Evolutionary conservation across 768 basidiomycete genomes (phyloP), one percentile per base, ranked within the genome.

Genomic region (Trametes cinnabarina): DNA sequence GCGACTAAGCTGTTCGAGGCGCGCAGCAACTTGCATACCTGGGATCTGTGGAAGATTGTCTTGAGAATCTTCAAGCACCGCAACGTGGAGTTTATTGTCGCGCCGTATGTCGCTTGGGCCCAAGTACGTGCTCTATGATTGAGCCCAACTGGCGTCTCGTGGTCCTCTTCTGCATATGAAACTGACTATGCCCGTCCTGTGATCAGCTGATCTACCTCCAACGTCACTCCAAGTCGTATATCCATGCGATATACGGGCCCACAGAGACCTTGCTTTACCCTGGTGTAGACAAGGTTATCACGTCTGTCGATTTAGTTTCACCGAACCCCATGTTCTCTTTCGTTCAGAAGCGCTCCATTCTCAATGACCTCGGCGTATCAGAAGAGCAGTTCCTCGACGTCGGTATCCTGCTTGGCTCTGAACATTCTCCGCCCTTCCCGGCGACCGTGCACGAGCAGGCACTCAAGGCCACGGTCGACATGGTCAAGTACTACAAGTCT

Each of bases 311-410:
- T 74, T 84, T 96, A 59, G 72, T 80, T 50, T 79, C 85, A 28
- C 58, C 79, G 40, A 78, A 76, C 40, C 88, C 90, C 1, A 80
- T 87, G 1, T 95, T 98, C 76, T 86, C 87, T 14, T 97, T 82
- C 71, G 83, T 88, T 20, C 90, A 92, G 46, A 98, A 98, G 71
- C 82, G 85, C 28, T 70, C 75, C 23, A 77, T 98, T 62, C 77
- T 97, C 57, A 74, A 68, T 19, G 85, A 87, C 58, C 76, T 89
- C 39, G 79, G 74, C 8, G 78, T 98, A 42, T 77, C 72, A 42
- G 87, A 93, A 64, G 94, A 97, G 68, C 95, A 97, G 68, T 96
- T 98, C 74, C 85, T 98, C 63, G 97, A 99, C 72, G 82, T 94
- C 61, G 88, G 87, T 22, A 89, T 99, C 65, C 82, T 99, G 55